Percentiles rank a stretch among this genome's conserved stretches.
Conservation (phyloP, 176 grass and related monocot genomes). For the Carex myosuroides region DNA sequence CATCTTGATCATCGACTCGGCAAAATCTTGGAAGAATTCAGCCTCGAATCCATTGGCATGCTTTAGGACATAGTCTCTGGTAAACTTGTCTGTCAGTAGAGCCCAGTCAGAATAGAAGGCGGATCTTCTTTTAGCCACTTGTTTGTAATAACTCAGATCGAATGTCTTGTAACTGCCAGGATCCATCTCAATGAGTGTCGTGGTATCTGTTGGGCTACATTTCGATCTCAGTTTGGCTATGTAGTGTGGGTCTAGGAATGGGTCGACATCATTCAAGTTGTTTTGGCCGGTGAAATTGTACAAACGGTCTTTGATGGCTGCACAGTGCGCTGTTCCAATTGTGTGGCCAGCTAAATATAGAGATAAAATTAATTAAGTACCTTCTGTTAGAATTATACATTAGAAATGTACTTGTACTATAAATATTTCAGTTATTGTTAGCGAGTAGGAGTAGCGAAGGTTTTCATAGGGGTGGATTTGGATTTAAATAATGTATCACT, state of each 20-base stretch:
- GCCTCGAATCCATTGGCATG: slow-evolving; percentile 33
- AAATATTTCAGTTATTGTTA: too few relatives aligned
- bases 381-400: too few relatives aligned
- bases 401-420: too few relatives aligned
- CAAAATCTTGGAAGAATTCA: slow-evolving; percentile 23
- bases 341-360: background rate
- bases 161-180: slow-evolving; percentile 69
- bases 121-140: slow-evolving; percentile 45
- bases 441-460: too few relatives aligned
- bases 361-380: background rate
- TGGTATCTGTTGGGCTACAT: slow-evolving; percentile 49
- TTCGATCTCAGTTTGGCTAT: background rate
- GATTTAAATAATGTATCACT: too few relatives aligned
- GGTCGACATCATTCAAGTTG: slow-evolving; percentile 7
- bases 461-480: too few relatives aligned
- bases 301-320: background rate
- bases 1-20: slow-evolving; percentile 61
- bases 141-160: slow-evolving; percentile 42
- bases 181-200: slow-evolving; percentile 81
- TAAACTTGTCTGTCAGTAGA: slow-evolving; percentile 37
- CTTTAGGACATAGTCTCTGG: slow-evolving; percentile 46
- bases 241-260: slow-evolving; percentile 11
- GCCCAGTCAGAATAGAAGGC: slow-evolving; percentile 70
- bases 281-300: background rate
- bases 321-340: background rate